Conservation (phyloP, 805 yeast species). For the Starmerella sirachaensis region DNA sequence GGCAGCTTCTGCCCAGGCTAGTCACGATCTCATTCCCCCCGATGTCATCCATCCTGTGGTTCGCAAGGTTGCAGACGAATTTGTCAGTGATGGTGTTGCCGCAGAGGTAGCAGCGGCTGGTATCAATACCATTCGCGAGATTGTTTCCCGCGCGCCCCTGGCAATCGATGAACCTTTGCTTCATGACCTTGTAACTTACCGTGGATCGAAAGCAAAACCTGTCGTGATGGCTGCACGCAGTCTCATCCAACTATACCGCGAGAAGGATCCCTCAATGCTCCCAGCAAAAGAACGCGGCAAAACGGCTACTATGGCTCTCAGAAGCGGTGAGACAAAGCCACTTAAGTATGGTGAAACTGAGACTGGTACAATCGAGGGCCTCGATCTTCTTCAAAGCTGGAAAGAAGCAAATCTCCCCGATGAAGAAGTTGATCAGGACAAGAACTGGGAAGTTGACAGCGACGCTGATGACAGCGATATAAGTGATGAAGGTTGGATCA, state of each 20-base stretch:
- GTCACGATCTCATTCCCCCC: conserved; percentile 96
- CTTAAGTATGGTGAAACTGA: conserved; percentile 38
- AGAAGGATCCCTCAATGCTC: conserved; percentile 93
- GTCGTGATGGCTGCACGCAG: conserved; percentile 92
- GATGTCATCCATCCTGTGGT: conserved; percentile 71
- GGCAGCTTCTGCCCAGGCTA: conserved; percentile 95
- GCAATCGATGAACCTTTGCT: conserved; percentile 80
- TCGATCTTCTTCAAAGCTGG: conserved; percentile 85
- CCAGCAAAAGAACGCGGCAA: conserved; percentile 87
- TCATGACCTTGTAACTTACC: conserved; percentile 82
- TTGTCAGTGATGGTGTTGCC: conserved; percentile 96
- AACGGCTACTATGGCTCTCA: conserved; percentile 70
- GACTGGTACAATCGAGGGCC: conserved; percentile 73
- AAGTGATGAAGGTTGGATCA: conserved; percentile 60
- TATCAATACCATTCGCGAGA: conserved; percentile 86
- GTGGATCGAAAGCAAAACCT: conserved; percentile 85
- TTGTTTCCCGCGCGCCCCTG: conserved; percentile 82
- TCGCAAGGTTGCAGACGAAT: conserved; percentile 91
- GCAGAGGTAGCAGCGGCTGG: conserved; percentile 98
- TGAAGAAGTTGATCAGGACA: conserved; percentile 41
- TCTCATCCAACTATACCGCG: conserved; percentile 75
- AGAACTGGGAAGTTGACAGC: conserved; percentile 35
- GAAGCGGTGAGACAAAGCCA: conserved; percentile 41
- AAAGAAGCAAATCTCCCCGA: conserved; percentile 46
- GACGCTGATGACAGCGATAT: conserved; percentile 36